Evolutionary conservation across 1,284 basidiomycete species (phyloP), one percentile per base, ranked within the genome.

Genomic region (Amylostereum chailletii): DNA sequence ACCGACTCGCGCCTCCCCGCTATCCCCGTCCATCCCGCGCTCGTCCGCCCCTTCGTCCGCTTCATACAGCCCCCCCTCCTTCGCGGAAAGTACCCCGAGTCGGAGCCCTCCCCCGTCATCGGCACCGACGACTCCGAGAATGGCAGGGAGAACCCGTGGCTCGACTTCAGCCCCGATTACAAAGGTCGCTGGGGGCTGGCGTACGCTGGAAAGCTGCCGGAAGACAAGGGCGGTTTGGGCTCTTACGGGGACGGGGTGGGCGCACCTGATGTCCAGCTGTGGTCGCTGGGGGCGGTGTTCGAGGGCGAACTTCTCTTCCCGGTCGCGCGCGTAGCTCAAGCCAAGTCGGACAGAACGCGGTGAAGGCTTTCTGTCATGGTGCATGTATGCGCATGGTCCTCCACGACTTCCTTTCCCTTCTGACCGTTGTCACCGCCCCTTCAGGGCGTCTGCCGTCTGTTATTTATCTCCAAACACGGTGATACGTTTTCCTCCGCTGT

Each of bases 61-160:
- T n/a, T 40, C n/a, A 51, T 56, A 31, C 53, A 52, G 29, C 55
- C 55, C 3, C 55, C 55, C 19, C 30, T 56, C 2, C 34, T 55
- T 7, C 40, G 43, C 1, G 29, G 36, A 5, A 19, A 11, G 2
- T 43, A 47, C 30, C 44, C 48, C 4, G 42, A 43, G 5, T 11
- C 19, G 2, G 49, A 40, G 19, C 19, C 32, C 7, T 32, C 46
- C 27, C 8, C 27, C 4, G 41, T 43, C 47, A 45, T 48, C 33
- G 45, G 31, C 27, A 40, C 48, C 2, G 11, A 32, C 9, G 51
- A 50, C 29, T 39, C 46, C 8, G 34, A n/a, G 34, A 31, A 36
- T 9, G 47, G 40, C 19, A 29, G 36, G 9, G n/a, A 44, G 31
- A 37, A 42, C 27, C 45, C 40, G 27, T 56, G 55, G 51, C 10